Base-by-base conservation (phyloP, 805 yeast species). In the Nakazawaea wyomingensis region DNA sequence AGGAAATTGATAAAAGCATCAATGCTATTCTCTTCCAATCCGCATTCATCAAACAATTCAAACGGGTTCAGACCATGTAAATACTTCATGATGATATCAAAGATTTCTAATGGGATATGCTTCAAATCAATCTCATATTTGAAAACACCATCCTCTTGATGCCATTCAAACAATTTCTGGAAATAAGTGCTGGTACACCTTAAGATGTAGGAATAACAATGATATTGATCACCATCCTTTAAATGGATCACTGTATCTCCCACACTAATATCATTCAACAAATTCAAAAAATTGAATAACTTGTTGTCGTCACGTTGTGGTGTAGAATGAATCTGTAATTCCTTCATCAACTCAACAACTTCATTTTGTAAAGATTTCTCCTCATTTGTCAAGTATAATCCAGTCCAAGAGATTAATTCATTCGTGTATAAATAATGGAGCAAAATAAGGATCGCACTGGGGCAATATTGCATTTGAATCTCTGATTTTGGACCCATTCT, bases 161-260 rank as follows among this genome's bases (percentile, higher is more conserved):
- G 55, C 95, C 93, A 86, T 37, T 78, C 55, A 28, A 84, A 66
- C 2, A 78, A 49, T 0, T 81, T 69, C 43, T 76, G 80, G 56
- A 89, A 86, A 53, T 71, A 85, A 0, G 76, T 78, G 37, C 81
- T 75, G 46, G 95, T 62, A 0, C 74, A 58, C 4, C 62, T 54
- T n/a, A 89, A 53, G 4, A 87, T 60, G 9, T 68, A 64, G 2
- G 81, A 71, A 53, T 78, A 78, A 5, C 76, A 71, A 4, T 47
- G 44, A 0, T 72, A 27, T n/a, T 8, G 8, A 9, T 59, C 64
- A 1, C 76, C 78, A 50, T 77, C 80, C 1, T 60, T 48, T n/a
- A 37, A 17, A 4, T 50, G 50, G 2, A 86, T 59, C 0, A 52
- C 51, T 2, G 76, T 69, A 53, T 81, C 85, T 20, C 45, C 51